Evolutionary conservation across 2,329 filamentous ascomycete genomes (phyloP).

Genomic region (Fusarium transvaalense): DNA sequence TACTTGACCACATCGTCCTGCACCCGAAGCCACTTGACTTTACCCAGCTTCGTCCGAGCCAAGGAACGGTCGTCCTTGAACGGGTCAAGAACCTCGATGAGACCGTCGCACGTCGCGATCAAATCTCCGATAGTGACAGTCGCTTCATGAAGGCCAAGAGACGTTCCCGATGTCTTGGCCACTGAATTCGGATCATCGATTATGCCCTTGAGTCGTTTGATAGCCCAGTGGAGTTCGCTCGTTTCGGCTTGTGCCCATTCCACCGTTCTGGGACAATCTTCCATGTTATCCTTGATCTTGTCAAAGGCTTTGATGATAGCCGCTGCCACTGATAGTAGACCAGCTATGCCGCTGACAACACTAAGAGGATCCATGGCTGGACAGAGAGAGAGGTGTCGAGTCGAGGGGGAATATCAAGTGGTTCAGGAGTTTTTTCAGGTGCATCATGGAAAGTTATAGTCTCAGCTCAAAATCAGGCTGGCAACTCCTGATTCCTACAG

Average conservation of each 20-base stretch:
- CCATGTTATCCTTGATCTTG: conserved; percentile 5
- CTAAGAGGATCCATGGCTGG: conserved; percentile 24
- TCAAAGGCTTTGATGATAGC: conserved; percentile 21
- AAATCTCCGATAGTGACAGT: conserved; percentile 26
- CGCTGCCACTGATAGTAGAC: conserved; percentile 17
- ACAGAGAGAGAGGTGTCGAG: background rate
- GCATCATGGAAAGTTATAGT: background rate
- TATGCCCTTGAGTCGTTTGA: conserved; percentile 9
- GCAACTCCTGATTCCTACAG: background rate
- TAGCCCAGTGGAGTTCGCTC: conserved; percentile 27
- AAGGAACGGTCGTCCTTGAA: background rate
- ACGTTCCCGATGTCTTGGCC: conserved; percentile 18
- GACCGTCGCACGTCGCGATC: conserved; percentile 20
- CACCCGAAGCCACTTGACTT: conserved; percentile 18
- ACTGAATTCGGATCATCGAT: conserved; percentile 26
- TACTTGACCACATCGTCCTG: conserved; percentile 32
- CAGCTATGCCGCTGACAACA: conserved; percentile 23
- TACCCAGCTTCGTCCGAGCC: conserved; percentile 4
- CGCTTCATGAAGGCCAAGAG: conserved; percentile 24
- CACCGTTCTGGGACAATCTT: conserved; percentile 15
- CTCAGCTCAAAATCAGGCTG: conserved; percentile 23
- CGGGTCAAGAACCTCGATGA: background rate
- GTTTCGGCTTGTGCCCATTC: conserved; percentile 24
- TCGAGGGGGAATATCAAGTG: background rate
- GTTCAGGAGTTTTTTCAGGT: background rate